Base-by-base conservation (phyloP, 257 asterid species). In the Buddleja alternifolia region DNA sequence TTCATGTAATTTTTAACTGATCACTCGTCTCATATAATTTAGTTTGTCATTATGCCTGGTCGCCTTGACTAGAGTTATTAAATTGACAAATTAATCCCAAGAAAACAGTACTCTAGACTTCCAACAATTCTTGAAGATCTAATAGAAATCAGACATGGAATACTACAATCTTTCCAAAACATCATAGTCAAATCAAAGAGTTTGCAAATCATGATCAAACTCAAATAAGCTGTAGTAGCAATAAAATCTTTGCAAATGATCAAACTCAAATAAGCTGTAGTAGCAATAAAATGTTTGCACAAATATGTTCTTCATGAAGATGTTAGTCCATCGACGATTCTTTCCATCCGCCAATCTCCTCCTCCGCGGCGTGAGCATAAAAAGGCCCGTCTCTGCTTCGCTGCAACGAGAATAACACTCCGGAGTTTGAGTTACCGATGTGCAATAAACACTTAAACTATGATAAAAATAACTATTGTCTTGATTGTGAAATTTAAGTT, bases 301-400 rank as follows among this genome's bases (percentile, higher is more conserved):
- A 29, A 32, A 1, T 11, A 40, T 36, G 42, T 51, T 29, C 37
- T 21, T 12, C 21, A 66, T 8, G 51, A 37, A 32, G n/a, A 29
- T 4, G 10, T 19, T 45, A 80, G 47, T 81, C 84, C 29, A 47
- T 20, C 0, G 80, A 55, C 4, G 90, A 84, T 52, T 84, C 61
- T 52, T 63, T 80, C 88, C 88, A 80, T 53, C 93, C 90, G 29
- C 90, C 90, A 25, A 57, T 42, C 69, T 53, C 56, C 71, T 76
- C 85, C 19, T 69, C 77, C 17, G 58, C 85, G 8, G 8, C n/a
- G n/a, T n/a, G n/a, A n/a, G n/a, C 59, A 19, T 54, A 25, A 53
- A 24, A 57, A 10, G 42, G 76, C 17, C 64, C 23, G 10, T 73
- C 79, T 42, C 74, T 55, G 39, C 55, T 60, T 52, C 41, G 45